Percentiles rank a stretch among this genome's conserved stretches.
Conservation (phyloP, 2,329 filamentous ascomycete genomes). For the Fusarium palustre region DNA sequence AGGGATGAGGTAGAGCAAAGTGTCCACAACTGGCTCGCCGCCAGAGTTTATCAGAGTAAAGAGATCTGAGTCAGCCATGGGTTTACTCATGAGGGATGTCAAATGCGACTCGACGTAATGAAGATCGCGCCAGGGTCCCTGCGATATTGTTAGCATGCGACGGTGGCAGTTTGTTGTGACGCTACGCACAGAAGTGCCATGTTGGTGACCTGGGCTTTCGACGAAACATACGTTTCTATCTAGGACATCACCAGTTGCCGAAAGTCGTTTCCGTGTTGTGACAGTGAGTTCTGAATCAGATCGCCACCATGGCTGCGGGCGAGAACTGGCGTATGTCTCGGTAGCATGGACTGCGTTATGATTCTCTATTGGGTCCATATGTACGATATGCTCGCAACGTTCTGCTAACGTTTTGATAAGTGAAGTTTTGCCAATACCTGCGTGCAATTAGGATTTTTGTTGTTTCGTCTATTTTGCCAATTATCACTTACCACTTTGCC, state of each 20-base stretch:
- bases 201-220: conserved; percentile 78
- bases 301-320: conserved; percentile 91
- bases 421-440: conserved; percentile 88
- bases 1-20: conserved; percentile 83
- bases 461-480: not conserved
- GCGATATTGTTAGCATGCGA: conserved; percentile 58
- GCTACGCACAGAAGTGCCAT: conserved; percentile 63
- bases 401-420: conserved; percentile 91
- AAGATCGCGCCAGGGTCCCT: conserved; percentile 69
- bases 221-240: conserved; percentile 96
- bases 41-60: conserved; percentile 82
- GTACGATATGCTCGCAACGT: conserved; percentile 89
- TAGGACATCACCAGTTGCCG: conserved; percentile 75
- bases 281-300: conserved; percentile 75
- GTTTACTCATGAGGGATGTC: conserved; percentile 53
- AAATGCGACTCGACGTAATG: conserved; percentile 74
- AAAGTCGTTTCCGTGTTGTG: conserved; percentile 72
- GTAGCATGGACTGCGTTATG: conserved; percentile 56
- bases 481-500: conserved; percentile 71
- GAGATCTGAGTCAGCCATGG: conserved; percentile 79
- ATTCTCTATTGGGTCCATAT: conserved; percentile 77
- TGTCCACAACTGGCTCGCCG: conserved; percentile 86
- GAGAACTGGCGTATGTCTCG: conserved; percentile 83
- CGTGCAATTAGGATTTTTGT: conserved; percentile 24
- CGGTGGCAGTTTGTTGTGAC: not conserved